Base-by-base conservation (phyloP, 306 rosid genomes). In the Inga laurina region DNA sequence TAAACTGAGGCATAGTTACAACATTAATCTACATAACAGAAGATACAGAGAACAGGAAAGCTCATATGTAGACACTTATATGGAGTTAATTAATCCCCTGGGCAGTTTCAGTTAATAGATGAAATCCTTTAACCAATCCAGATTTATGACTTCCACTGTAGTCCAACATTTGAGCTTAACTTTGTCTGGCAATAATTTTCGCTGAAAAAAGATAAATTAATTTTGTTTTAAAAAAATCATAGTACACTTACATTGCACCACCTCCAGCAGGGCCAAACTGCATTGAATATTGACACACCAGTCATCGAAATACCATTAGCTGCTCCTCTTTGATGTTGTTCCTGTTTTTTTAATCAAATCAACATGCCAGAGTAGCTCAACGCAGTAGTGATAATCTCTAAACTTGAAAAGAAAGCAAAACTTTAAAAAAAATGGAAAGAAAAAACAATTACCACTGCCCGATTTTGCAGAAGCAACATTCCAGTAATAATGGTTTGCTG, bases 271-370 rank as follows among this genome's bases (percentile, higher is more conserved):
- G 98, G 72, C 97, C 99, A 77, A 84, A 43, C n/a, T 82, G 99
- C 90, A 89, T 93, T 96, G 87, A 88, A 96, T 35, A 96, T 56
- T 67, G 99, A 96, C 96, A 91, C 87, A 22, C 72, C 87, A 24
- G 98, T 90, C 98, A 96, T 89, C 22, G 97, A 24, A 79, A 93
- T 78, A 77, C 99, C 99, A 89, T 96, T 96, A 39, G 98, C 98
- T 22, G 97, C 94, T 13, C 98, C 99, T 77, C 99, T 90, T 84
- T 93, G 97, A 49, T 86, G 83, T 89, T 96, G 99, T 59, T 86
- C 92, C 99, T 91, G 78, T 77, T 81, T 79, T 77, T 81, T 79
- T 71, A 64, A 59, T 59, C 71, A 69, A 83, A 79, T 76, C 27
- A 88, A 56, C 62, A 56, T 21, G 11, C 62, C n/a, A 27, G 0